These are phyloP conservation scores for Hsuehochloa calcarea DNA, from an alignment of 176 grass and related monocot species.

Conservation along the genomic window DNA sequence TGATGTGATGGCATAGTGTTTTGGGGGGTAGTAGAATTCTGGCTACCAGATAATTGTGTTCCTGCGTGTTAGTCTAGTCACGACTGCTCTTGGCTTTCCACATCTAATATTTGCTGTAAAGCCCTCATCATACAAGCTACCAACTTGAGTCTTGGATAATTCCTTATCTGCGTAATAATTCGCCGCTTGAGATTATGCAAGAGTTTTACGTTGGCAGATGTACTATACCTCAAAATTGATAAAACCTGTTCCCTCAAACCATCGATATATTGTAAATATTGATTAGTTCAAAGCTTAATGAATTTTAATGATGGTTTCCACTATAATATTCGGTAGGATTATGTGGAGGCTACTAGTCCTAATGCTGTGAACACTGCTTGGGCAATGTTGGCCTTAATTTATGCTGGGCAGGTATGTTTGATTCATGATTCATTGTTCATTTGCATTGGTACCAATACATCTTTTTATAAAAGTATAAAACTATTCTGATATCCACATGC, in stretches of 20 bases:
- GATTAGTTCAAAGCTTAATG: constrained; percentile 23
- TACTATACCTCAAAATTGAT: neutral
- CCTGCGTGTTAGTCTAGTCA: too few relatives aligned
- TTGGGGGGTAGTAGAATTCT: too few relatives aligned
- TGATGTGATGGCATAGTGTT: too few relatives aligned
- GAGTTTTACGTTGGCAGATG: neutral
- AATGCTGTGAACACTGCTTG: constrained; percentile 70
- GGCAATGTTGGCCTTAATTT: constrained; percentile 76
- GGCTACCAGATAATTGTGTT: too few relatives aligned
- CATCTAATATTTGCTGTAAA: too few relatives aligned
- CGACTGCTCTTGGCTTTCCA: too few relatives aligned
- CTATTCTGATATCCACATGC: neutral
- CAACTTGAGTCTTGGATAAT: neutral
- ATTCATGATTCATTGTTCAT: neutral
- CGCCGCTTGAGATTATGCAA: neutral
- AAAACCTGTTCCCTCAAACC: neutral
- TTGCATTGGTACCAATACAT: neutral
- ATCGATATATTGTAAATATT: neutral
- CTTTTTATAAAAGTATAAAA: neutral
- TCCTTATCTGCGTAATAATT: neutral
- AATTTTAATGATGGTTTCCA: neutral
- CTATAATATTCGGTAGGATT: neutral
- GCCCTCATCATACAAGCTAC: neutral
- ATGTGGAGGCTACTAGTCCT: constrained; percentile 4
- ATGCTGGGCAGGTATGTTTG: constrained; percentile 47